Percentiles rank a stretch among this genome's conserved stretches.
Conservation (phyloP, 1,139 yeast species). For the Yamadazyma diospyri region DNA sequence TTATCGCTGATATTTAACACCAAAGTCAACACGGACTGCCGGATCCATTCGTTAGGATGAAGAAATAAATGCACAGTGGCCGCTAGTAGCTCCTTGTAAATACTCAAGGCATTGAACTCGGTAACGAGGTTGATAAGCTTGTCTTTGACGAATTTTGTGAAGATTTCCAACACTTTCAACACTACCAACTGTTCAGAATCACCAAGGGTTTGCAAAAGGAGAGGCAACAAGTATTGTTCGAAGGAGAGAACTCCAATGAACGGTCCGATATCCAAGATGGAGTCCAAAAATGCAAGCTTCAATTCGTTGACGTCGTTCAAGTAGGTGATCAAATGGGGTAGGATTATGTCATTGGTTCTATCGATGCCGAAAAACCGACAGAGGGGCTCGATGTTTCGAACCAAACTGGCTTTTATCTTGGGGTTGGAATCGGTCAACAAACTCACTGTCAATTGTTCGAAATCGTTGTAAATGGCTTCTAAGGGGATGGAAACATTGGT, state of each 20-base stretch:
- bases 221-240: slow-evolving; percentile 84
- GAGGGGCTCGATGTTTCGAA: slow-evolving; percentile 66
- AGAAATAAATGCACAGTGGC: slow-evolving; percentile 41
- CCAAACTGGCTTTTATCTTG: slow-evolving; percentile 65
- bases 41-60: slow-evolving; percentile 87
- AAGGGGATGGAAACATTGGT: slow-evolving; percentile 20
- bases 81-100: slow-evolving; percentile 34
- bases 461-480: slow-evolving; percentile 33
- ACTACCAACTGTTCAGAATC: slow-evolving; percentile 86
- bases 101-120: slow-evolving; percentile 40
- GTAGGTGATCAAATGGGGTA: slow-evolving; percentile 89
- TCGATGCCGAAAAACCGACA: slow-evolving; percentile 85
- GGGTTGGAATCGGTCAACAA: slow-evolving; percentile 68
- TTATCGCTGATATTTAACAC: slow-evolving; percentile 61
- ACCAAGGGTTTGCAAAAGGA: slow-evolving; percentile 73
- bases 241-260: slow-evolving; percentile 78
- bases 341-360: slow-evolving; percentile 78
- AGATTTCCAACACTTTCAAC: slow-evolving; percentile 66
- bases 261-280: slow-evolving; percentile 76
- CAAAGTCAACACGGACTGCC: slow-evolving; percentile 64
- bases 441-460: slow-evolving; percentile 63
- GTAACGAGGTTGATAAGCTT: slow-evolving; percentile 34
- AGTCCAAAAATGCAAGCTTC: slow-evolving; percentile 65
- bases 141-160: slow-evolving; percentile 35
- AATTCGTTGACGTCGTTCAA: slow-evolving; percentile 75